phyloP scores from a whole-genome alignment of 768 basidiomycete species.

The Lactarius trivialis region DNA sequence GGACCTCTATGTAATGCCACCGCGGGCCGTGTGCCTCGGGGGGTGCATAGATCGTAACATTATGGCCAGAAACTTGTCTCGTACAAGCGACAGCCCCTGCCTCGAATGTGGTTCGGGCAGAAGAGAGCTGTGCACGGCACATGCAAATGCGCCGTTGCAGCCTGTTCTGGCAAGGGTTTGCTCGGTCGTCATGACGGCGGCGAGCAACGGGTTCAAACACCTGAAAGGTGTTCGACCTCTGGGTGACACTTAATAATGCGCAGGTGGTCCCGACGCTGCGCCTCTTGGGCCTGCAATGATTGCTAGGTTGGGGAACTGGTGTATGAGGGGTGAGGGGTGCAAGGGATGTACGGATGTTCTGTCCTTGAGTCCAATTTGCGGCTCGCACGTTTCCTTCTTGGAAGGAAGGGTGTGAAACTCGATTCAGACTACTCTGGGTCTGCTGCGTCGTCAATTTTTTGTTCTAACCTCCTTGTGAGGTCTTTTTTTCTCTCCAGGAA shows the following conservation, averaged over 20 bases:
- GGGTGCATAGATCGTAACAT: too few species aligned
- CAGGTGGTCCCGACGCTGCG: neutral
- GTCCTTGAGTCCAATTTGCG: slow-evolving; percentile 67
- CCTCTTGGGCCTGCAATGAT: neutral
- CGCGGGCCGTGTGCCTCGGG: too few species aligned
- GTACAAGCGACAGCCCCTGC: neutral
- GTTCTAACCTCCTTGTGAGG: slow-evolving; percentile 28
- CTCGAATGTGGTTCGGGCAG: too few species aligned
- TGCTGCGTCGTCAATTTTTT: slow-evolving; percentile 38
- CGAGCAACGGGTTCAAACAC: neutral
- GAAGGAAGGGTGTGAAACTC: slow-evolving; percentile 38
- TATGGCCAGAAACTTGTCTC: neutral
- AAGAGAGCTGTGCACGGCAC: neutral
- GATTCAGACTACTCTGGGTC: slow-evolving; percentile 69
- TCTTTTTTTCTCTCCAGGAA: neutral
- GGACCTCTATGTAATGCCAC: neutral
- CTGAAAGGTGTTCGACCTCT: neutral
- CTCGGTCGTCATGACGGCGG: neutral
- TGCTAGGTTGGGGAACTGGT: slow-evolving; percentile 23
- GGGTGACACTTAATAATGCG: neutral
- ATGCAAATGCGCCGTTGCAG: neutral
- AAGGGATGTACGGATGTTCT: slow-evolving; percentile 19
- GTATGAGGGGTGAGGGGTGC: slow-evolving; percentile 21
- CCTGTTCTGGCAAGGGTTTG: neutral
- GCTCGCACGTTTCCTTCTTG: slow-evolving; percentile 34